Conservation (phyloP, 2,329 filamentous ascomycete species). For the Penicillium corylophilum region DNA sequence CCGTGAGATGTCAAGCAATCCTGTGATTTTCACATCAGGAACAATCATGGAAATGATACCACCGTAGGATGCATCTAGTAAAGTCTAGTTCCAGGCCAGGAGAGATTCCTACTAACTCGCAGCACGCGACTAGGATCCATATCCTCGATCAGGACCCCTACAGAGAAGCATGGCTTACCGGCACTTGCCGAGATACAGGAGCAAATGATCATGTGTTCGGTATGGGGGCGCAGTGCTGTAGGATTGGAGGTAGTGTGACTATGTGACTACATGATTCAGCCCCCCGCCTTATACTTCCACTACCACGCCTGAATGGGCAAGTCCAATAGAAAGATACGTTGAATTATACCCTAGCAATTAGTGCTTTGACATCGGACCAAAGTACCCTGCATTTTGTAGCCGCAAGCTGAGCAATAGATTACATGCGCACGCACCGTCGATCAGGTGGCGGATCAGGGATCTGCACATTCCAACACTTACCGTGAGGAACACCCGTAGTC, state of each 20-base stretch:
- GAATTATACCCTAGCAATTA: neutral
- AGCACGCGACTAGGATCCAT: constrained; percentile 6
- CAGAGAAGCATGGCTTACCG: neutral
- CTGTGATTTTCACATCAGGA: neutral
- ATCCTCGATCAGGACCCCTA: constrained; percentile 7
- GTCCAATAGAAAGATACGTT: neutral
- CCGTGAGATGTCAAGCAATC: constrained; percentile 4
- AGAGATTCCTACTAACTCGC: constrained; percentile 14
- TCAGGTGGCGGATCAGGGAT: constrained; percentile 13
- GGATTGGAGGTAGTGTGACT: neutral
- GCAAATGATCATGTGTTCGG: neutral
- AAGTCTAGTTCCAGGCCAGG: neutral
- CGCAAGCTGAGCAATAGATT: constrained; percentile 14
- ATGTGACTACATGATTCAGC: neutral
- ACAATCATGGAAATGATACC: neutral
- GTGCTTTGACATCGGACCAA: neutral
- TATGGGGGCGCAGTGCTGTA: neutral
- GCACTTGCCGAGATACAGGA: neutral
- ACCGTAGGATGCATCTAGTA: neutral
- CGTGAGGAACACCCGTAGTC: neutral
- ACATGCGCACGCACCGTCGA: constrained; percentile 23
- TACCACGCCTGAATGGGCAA: neutral
- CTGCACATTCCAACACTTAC: neutral
- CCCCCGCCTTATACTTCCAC: neutral
- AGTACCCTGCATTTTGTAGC: neutral